Evolutionary conservation across 345 rosid species (phyloP).

Genomic region (Euclidium syriacum): DNA sequence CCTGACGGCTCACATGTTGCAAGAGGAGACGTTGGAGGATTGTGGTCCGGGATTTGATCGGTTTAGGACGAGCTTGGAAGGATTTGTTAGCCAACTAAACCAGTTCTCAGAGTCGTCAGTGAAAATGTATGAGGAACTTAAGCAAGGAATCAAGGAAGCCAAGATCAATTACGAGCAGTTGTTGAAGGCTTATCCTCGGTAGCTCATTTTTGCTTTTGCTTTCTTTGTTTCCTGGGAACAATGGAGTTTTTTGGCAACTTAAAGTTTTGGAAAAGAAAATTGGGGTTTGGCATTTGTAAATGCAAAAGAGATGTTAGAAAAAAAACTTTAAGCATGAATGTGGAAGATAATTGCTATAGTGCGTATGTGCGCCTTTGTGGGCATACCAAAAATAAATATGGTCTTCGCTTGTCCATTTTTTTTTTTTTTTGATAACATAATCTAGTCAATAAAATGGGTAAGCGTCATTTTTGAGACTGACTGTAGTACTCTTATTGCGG

Average conservation of each 20-base stretch:
- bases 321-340: neutral
- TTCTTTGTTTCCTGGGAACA: neutral
- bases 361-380: neutral
- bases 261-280: slow-evolving; percentile 14
- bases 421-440: neutral
- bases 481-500: too few relatives aligned
- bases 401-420: neutral
- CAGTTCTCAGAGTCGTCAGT: slow-evolving; percentile 52
- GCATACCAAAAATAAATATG: neutral
- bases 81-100: slow-evolving; percentile 47
- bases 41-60: slow-evolving; percentile 46
- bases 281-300: slow-evolving; percentile 28
- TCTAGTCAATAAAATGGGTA: neutral
- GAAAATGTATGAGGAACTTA: slow-evolving; percentile 46
- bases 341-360: neutral
- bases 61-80: slow-evolving; percentile 51
- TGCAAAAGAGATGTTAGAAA: slow-evolving; percentile 21
- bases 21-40: slow-evolving; percentile 55
- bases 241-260: neutral
- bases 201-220: neutral
- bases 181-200: slow-evolving; percentile 26
- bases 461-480: too few relatives aligned
- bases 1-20: slow-evolving; percentile 34
- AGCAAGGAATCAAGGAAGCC: slow-evolving; percentile 38
- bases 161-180: slow-evolving; percentile 34